Conservation (phyloP, 495 filamentous ascomycete genomes). For the Lasiosphaeris hirsuta region DNA sequence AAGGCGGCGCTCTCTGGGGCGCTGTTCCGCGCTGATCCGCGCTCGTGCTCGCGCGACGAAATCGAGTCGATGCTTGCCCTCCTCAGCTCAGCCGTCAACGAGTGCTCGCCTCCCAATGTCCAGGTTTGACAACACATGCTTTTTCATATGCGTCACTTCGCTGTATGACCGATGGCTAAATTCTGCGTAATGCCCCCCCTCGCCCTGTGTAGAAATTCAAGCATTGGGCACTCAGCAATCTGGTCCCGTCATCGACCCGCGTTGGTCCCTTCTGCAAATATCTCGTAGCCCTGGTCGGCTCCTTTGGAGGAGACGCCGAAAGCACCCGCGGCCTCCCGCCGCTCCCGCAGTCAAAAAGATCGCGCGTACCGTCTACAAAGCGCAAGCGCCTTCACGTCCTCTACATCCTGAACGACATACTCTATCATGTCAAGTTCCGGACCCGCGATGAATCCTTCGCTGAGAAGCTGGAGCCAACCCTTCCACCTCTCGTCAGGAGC, state of each 20-base stretch:
- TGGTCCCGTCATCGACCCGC: slow-evolving; percentile 65
- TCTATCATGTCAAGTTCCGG: slow-evolving; percentile 74
- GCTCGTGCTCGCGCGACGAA: slow-evolving; percentile 64
- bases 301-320: slow-evolving; percentile 41
- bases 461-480: slow-evolving; percentile 55
- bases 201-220: slow-evolving; percentile 69
- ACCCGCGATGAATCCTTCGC: slow-evolving; percentile 53
- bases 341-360: slow-evolving; percentile 18
- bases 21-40: slow-evolving; percentile 73
- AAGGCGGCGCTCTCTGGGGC: slow-evolving; percentile 76
- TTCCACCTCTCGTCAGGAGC: slow-evolving; percentile 59
- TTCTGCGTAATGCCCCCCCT: slow-evolving; percentile 30
- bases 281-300: slow-evolving; percentile 62
- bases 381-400: slow-evolving; percentile 73
- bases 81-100: slow-evolving; percentile 63
- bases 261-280: slow-evolving; percentile 71
- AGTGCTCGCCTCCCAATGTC: slow-evolving; percentile 81
- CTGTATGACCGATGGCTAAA: slow-evolving; percentile 57
- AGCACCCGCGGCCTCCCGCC: slow-evolving; percentile 7
- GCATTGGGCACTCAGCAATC: slow-evolving; percentile 73
- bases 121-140: slow-evolving; percentile 80
- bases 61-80: slow-evolving; percentile 67
- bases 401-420: slow-evolving; percentile 77
- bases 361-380: slow-evolving; percentile 54
- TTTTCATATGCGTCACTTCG: slow-evolving; percentile 49